Evolutionary conservation across 495 filamentous ascomycete species (phyloP).

Genomic region (Penicillium mononematosum): DNA sequence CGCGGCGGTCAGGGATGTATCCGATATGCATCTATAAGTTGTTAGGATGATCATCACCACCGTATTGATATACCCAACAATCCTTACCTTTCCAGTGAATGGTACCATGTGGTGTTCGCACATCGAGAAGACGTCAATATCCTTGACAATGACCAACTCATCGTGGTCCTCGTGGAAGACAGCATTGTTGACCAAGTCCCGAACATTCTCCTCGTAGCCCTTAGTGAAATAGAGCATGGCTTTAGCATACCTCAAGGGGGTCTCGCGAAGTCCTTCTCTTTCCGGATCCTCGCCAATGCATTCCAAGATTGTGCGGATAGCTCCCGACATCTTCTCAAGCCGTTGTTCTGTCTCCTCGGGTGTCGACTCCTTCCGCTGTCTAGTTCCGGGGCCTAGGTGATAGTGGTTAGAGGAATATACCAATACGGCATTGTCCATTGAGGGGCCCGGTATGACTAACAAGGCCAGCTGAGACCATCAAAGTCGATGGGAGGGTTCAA

Average conservation of each 20-base stretch:
- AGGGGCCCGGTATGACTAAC: conserved; percentile 44
- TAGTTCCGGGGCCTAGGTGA: conserved; percentile 68
- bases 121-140: conserved; percentile 92
- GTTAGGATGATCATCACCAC: conserved; percentile 15
- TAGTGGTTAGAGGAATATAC: neutral
- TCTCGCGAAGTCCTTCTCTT: conserved; percentile 82
- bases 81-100: conserved; percentile 82
- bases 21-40: conserved; percentile 89
- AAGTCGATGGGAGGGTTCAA: conserved; percentile 66
- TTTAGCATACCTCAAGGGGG: conserved; percentile 88
- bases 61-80: conserved; percentile 6
- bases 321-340: conserved; percentile 75
- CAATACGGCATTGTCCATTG: too few species aligned
- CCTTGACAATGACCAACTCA: conserved; percentile 95
- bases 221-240: conserved; percentile 99
- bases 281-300: conserved; percentile 95
- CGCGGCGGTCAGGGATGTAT: conserved; percentile 82
- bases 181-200: conserved; percentile 88
- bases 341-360: conserved; percentile 68
- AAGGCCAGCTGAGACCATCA: conserved; percentile 70
- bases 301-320: conserved; percentile 87
- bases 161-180: conserved; percentile 98
- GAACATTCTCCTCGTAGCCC: conserved; percentile 94
- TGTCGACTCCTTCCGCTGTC: conserved; percentile 74
- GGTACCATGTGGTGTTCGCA: conserved; percentile 99